A percentile compares a stretch with the other conserved stretches of the same genome.
Evolutionary conservation across 2,329 filamentous ascomycete species (phyloP).

Genomic region (Xylariaceae sp.): DNA sequence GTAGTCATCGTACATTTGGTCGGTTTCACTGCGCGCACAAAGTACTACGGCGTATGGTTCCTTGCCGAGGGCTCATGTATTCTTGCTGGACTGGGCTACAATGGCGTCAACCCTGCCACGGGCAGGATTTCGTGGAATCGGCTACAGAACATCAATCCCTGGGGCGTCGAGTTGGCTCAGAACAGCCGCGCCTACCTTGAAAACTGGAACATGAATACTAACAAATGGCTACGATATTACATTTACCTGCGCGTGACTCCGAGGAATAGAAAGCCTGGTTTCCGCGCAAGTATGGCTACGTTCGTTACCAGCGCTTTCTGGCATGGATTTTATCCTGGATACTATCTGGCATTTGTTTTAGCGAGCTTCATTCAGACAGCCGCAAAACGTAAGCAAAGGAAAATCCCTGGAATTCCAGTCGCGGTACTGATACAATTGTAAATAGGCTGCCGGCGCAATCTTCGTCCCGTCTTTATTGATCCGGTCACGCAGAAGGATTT

Average conservation of each 20-base stretch:
- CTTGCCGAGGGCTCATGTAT: slow-evolving; percentile 94
- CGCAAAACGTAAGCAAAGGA: slow-evolving; percentile 73
- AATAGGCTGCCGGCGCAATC: slow-evolving; percentile 82
- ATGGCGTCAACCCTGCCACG: slow-evolving; percentile 80
- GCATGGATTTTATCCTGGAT: slow-evolving; percentile 97
- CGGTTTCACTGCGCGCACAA: slow-evolving; percentile 74
- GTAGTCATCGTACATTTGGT: slow-evolving; percentile 81
- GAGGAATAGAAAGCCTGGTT: slow-evolving; percentile 92
- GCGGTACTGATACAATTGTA: slow-evolving; percentile 36
- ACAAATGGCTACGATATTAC: slow-evolving; percentile 93
- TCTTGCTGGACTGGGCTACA: slow-evolving; percentile 87
- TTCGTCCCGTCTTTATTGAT: slow-evolving; percentile 90
- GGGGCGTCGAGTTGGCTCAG: slow-evolving; percentile 82
- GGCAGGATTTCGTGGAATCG: slow-evolving; percentile 85
- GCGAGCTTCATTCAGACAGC: slow-evolving; percentile 89
- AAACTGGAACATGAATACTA: slow-evolving; percentile 98
- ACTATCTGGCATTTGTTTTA: slow-evolving; percentile 86
- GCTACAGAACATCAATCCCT: slow-evolving; percentile 82
- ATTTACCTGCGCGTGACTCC: slow-evolving; percentile 94
- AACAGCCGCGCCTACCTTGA: slow-evolving; percentile 90
- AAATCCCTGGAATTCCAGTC: background rate
- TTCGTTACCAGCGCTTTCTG: slow-evolving; percentile 94
- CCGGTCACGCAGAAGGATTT: slow-evolving; percentile 67
- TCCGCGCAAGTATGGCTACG: slow-evolving; percentile 88
- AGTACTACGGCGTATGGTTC: slow-evolving; percentile 96